Conservation (phyloP, 2,329 filamentous ascomycete species). For the Ophiocordyceps unilateralis region DNA sequence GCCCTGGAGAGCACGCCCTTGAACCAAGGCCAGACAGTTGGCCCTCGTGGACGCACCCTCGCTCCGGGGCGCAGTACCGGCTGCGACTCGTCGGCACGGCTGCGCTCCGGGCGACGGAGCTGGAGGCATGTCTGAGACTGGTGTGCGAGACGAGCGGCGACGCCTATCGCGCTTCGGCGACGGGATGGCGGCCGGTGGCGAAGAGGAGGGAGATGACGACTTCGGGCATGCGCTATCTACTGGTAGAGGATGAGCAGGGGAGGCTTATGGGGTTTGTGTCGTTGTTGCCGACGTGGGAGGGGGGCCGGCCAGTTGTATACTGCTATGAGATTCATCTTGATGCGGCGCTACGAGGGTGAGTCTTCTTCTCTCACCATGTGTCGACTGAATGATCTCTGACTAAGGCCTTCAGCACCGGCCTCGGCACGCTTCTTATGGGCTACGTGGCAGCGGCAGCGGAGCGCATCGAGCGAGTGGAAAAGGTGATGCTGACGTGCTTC, state of each 20-base stretch:
- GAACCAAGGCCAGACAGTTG: slow-evolving; percentile 9
- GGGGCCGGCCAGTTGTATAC: slow-evolving; percentile 49
- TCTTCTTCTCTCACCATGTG: slow-evolving; percentile 4
- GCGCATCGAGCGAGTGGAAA: slow-evolving; percentile 36
- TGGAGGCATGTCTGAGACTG: slow-evolving; percentile 35
- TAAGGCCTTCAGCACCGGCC: slow-evolving; percentile 32
- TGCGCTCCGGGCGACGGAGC: slow-evolving; percentile 23
- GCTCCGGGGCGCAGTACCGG: slow-evolving; percentile 20
- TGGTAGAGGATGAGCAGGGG: slow-evolving; percentile 25
- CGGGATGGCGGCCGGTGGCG: slow-evolving; percentile 42
- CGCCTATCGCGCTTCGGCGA: slow-evolving; percentile 45
- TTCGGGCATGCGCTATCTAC: slow-evolving; percentile 48
- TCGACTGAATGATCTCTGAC: too few species aligned
- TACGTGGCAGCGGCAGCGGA: slow-evolving; percentile 34
- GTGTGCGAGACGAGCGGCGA: slow-evolving; percentile 45
- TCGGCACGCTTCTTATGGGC: slow-evolving; percentile 43
- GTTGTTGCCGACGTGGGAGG: slow-evolving; percentile 57
- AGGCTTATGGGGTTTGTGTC: slow-evolving; percentile 39
- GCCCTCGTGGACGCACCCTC: slow-evolving; percentile 33
- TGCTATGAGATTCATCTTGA: slow-evolving; percentile 64
- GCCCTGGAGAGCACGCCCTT: too few species aligned
- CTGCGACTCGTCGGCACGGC: slow-evolving; percentile 24
- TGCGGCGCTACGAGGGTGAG: slow-evolving; percentile 34
- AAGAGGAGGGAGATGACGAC: slow-evolving; percentile 56
- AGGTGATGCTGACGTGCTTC: slow-evolving; percentile 63